Evolutionary conservation across 1,139 yeast species (phyloP).

Genomic region (Pichia sp.): DNA sequence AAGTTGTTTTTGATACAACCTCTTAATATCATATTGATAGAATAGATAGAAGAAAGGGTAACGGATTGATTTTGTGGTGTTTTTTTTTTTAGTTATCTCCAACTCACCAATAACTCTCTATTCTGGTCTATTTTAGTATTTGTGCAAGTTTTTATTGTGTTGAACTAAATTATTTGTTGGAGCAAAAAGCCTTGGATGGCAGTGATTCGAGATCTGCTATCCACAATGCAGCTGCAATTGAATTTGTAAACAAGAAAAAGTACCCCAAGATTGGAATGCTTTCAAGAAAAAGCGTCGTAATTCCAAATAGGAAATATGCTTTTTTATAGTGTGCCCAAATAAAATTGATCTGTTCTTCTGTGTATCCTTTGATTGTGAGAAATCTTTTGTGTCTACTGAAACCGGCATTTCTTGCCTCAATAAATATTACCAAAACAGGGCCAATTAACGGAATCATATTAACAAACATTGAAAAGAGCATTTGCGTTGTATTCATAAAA

Average conservation of each 20-base stretch:
- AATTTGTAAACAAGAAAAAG: constrained; percentile 57
- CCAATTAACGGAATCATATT: constrained; percentile 57
- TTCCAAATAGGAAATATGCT: constrained; percentile 38
- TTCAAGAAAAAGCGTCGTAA: constrained; percentile 50
- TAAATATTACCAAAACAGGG: constrained; percentile 42
- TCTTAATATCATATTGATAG: too few relatives aligned
- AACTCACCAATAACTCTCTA: too few relatives aligned
- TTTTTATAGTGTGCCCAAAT: constrained; percentile 17
- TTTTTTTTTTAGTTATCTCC: too few relatives aligned
- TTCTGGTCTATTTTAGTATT: too few relatives aligned
- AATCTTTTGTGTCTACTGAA: constrained; percentile 49
- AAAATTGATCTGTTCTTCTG: constrained; percentile 29
- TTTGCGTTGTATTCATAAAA: too few relatives aligned
- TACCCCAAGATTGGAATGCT: constrained; percentile 52
- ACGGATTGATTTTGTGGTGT: too few relatives aligned
- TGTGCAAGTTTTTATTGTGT: too few relatives aligned
- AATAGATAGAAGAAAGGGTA: too few relatives aligned
- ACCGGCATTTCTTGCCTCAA: constrained; percentile 56
- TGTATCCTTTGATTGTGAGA: constrained; percentile 49
- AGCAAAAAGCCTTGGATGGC: too few relatives aligned
- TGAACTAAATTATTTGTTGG: too few relatives aligned
- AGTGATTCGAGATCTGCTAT: constrained; percentile 33
- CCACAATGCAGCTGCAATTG: constrained; percentile 72
- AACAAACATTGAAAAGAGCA: too few relatives aligned
- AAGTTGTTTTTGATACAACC: too few relatives aligned